Base-by-base conservation (phyloP, 257 asterid genomes). In the Nicotiana benthamiana region DNA sequence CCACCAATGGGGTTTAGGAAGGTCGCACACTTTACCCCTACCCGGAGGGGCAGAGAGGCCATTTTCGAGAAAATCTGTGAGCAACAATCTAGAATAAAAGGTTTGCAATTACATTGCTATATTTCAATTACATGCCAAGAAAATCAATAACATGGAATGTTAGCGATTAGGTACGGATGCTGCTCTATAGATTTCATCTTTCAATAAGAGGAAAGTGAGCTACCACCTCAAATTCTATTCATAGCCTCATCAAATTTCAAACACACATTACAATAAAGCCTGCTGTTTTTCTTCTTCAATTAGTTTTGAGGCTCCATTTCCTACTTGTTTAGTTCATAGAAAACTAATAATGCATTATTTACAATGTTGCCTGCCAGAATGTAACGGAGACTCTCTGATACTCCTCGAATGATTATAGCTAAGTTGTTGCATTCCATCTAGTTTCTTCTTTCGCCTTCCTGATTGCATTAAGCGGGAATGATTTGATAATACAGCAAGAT, bases 401-500 rank as follows among this genome's bases (percentile, higher is more conserved):
- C 84, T 84, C 90, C 79, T 92, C 3, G 90, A 70, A 28, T 89
- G 93, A 85, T 68, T 82, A 75, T 84, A 80, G 74, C 82, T 89
- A 16, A 80, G 77, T 80, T 84, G 90, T 84, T 87, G 92, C 67
- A 80, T 43, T 34, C 91, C 90, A 0, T 94, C 93, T 0, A 85
- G 83, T 77, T 86, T 93, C 87, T 90, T 93, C 83, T 89, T 92
- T 22, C 89, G 85, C 84, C 89, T 86, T 32, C 92, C 97, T 2
- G 83, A 79, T 30, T 89, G 96, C 36, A 91, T 85, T 54, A 89
- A 90, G 1, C 97, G 90, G 20, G 90, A 64, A 79, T 91, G 94
- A 76, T 89, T 86, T 32, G 96, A 92, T 16, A 88, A 86, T 82
- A 93, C 86, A 4, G 99, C 97, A 1, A 91, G 90, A 72, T 95